Evolutionary conservation across 768 basidiomycete species (phyloP), one percentile per base, ranked within the genome.

Genomic region (Suillus tomentosus): DNA sequence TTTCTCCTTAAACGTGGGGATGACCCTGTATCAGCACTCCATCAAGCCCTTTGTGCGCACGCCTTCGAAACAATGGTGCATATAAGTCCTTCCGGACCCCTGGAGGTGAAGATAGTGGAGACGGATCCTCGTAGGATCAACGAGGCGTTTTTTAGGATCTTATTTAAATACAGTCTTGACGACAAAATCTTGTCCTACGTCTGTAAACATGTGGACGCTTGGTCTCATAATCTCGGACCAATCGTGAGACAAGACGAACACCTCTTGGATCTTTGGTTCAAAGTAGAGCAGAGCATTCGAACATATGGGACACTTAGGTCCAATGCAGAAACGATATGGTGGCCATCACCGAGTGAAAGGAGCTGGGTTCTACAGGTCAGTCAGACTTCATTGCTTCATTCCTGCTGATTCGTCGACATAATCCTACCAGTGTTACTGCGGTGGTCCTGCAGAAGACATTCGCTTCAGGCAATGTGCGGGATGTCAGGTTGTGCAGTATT

Each of bases 141-240:
- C 4, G n/a, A 1, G 3, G 2, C 5, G 7, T 37, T 55, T 37
- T 36, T 55, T 4, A 0, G 6, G 6, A 37, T n/a, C n/a, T 55
- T 55, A 37, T 13, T 2, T 3, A 10, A 22, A 2, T 37, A 55
- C 36, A 11, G 14, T 37, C 13, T 22, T 36, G n/a, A 55, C 36
- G 36, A 55, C 54, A 55, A 36, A 55, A 55, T 55, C n/a, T 37
- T 55, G 36, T 37, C 54, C n/a, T 55, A 55, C n/a, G 36, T 6
- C 36, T 36, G 3, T 34, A 55, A 37, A 37, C 34, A 55, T 15
- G 11, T 37, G 54, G 36, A 55, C 13, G 10, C n/a, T 13, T 55
- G 31, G 54, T 55, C 54, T 55, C 6, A 14, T n/a, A 15, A 13
- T 55, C n/a, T 55, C n/a, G 11, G n/a, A 6, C 19, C 54, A 14